Evolutionary conservation across 2,329 filamentous ascomycete genomes (phyloP).

Genomic region (Paraconiothyrium brasiliense): DNA sequence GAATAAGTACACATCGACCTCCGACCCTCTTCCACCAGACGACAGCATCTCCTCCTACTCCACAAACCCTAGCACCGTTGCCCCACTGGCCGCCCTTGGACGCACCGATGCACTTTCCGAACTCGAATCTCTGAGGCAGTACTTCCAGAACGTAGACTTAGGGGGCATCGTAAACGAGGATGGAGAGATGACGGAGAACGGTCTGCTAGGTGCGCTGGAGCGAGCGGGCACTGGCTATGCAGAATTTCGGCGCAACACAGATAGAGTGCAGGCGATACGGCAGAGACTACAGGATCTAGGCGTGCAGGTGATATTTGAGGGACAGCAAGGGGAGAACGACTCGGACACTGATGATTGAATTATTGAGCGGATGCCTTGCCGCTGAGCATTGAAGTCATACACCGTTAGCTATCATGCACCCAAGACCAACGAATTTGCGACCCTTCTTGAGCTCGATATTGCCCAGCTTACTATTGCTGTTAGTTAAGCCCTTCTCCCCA

Average conservation of each 20-base stretch:
- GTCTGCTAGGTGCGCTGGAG: conserved; percentile 31
- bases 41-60: conserved; percentile 49
- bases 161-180: conserved; percentile 22
- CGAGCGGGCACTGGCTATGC: conserved; percentile 32
- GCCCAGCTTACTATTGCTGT: too few species aligned
- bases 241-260: conserved; percentile 41
- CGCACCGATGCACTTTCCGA: conserved; percentile 34
- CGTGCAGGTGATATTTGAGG: conserved; percentile 38
- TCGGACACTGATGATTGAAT: neutral
- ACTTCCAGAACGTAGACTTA: conserved; percentile 40
- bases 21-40: conserved; percentile 81
- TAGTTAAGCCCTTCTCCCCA: too few species aligned
- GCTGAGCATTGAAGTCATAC: too few species aligned
- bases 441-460: too few species aligned
- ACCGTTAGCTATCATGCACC: too few species aligned
- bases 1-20: conserved; percentile 65
- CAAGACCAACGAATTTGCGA: too few species aligned
- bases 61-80: conserved; percentile 2
- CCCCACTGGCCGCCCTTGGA: conserved; percentile 11
- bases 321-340: conserved; percentile 8
- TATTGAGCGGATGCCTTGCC: neutral
- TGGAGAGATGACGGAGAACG: conserved; percentile 29
- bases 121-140: conserved; percentile 36
- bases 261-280: conserved; percentile 32
- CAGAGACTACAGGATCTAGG: conserved; percentile 35